Evolutionary conservation across 2,329 filamentous ascomycete genomes (phyloP).

Genomic region (Zymoseptoria tritici): DNA sequence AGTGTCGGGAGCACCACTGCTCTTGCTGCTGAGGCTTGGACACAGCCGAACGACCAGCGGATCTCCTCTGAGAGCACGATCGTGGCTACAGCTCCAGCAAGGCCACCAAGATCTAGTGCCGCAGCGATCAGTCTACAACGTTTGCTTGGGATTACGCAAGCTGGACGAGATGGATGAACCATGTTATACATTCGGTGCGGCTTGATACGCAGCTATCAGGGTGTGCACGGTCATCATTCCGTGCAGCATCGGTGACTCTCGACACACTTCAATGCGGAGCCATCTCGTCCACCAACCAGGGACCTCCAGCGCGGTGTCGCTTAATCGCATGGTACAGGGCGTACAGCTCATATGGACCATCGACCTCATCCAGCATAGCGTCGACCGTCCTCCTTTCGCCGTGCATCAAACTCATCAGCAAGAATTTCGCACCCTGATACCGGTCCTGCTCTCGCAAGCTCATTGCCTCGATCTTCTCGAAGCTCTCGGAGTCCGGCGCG

Average conservation of each 20-base stretch:
- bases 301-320: not conserved
- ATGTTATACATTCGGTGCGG: not conserved
- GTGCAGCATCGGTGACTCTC: not conserved
- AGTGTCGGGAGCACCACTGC: conserved; percentile 24
- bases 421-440: conserved; percentile 12
- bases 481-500: conserved; percentile 9
- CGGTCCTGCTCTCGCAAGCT: conserved; percentile 9
- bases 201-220: not conserved
- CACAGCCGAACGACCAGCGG: conserved; percentile 7
- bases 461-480: conserved; percentile 12
- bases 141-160: conserved; percentile 7
- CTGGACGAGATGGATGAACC: not conserved
- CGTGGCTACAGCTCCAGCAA: not conserved
- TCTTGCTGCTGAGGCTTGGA: conserved; percentile 12
- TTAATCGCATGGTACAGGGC: not conserved
- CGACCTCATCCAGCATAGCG: conserved; percentile 5
- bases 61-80: conserved; percentile 11
- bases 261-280: not conserved
- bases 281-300: not conserved
- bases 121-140: conserved; percentile 15
- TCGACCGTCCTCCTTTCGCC: conserved; percentile 8
- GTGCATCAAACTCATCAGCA: conserved; percentile 12
- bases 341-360: conserved; percentile 2
- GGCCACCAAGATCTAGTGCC: conserved; percentile 7
- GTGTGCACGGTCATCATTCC: not conserved